A percentile compares a stretch with the other conserved stretches of the same genome.
phyloP scores from a whole-genome alignment of 2,329 filamentous ascomycete genomes.

The Xylariaceae sp. region DNA sequence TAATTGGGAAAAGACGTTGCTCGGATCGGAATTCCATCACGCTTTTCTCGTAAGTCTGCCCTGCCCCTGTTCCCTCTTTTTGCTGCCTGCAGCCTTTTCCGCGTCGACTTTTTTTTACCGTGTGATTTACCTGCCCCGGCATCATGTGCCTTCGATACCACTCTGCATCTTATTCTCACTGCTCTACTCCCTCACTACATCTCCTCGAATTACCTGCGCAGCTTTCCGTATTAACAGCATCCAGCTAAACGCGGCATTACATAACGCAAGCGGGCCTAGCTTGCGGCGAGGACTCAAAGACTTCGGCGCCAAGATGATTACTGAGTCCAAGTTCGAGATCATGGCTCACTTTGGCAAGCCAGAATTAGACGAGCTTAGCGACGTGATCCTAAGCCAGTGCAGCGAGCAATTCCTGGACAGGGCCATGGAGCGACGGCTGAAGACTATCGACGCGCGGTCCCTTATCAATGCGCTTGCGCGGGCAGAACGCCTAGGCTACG shows the following conservation, averaged over 20 bases:
- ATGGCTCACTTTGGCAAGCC: conserved; percentile 29
- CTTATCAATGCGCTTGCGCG: conserved; percentile 50
- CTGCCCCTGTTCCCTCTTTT: too few relatives aligned
- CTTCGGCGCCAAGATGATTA: conserved; percentile 38
- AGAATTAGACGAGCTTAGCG: conserved; percentile 39
- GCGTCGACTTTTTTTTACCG: too few relatives aligned
- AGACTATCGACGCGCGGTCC: conserved; percentile 45
- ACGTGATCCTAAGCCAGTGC: conserved; percentile 36
- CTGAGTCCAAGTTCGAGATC: conserved; percentile 33
- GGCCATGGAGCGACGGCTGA: conserved; percentile 42
- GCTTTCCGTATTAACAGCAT: not conserved
- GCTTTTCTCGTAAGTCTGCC: conserved; percentile 47
- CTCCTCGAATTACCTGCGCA: not conserved
- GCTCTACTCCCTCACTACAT: not conserved
- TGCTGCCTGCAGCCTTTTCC: too few relatives aligned
- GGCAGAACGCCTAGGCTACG: conserved; percentile 51
- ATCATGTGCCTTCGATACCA: too few relatives aligned
- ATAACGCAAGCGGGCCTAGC: conserved; percentile 32
- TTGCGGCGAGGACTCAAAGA: conserved; percentile 33
- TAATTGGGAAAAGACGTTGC: conserved; percentile 41
- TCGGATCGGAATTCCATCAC: conserved; percentile 45
- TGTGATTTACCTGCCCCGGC: too few relatives aligned
- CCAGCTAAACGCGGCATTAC: conserved; percentile 43
- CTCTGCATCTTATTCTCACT: too few relatives aligned
- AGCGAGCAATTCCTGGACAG: conserved; percentile 45